A percentile compares a stretch with the other conserved stretches of the same genome.
phyloP scores from a whole-genome alignment of 345 rosid genomes.

The Hevea brasiliensis region DNA sequence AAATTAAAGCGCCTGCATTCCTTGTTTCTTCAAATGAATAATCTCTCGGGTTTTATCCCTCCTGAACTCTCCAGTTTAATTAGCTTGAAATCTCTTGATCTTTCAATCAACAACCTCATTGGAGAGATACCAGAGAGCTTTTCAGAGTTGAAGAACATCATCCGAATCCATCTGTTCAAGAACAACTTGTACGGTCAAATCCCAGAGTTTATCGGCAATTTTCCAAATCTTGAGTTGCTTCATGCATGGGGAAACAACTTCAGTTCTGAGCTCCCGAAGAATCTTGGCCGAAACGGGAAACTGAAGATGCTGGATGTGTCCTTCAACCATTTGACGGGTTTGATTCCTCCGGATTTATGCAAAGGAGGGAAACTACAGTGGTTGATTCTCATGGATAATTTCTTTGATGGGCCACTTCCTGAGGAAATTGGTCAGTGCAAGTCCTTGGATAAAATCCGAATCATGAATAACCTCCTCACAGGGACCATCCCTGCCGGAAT shows the following conservation, averaged over 20 bases:
- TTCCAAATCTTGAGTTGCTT: conserved; percentile 62
- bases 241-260: conserved; percentile 80
- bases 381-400: conserved; percentile 66
- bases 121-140: conserved; percentile 79
- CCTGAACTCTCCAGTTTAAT: conserved; percentile 60
- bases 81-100: conserved; percentile 70
- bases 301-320: conserved; percentile 60
- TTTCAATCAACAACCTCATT: conserved; percentile 56
- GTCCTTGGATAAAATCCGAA: conserved; percentile 54
- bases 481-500: conserved; percentile 76
- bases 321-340: conserved; percentile 70
- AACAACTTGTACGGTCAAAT: conserved; percentile 66
- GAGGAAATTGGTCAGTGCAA: conserved; percentile 64
- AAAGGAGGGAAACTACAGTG: conserved; percentile 49
- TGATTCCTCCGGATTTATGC: conserved; percentile 67
- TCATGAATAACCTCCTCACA: conserved; percentile 48
- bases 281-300: conserved; percentile 69
- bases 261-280: conserved; percentile 58
- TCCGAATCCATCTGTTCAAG: conserved; percentile 58
- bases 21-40: conserved; percentile 73
- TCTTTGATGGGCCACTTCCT: conserved; percentile 74
- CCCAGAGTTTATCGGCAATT: conserved; percentile 65
- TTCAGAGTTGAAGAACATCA: conserved; percentile 42
- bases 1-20: conserved; percentile 53
- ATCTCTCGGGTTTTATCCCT: conserved; percentile 69